Conservation (phyloP, 805 yeast genomes). For the Ogataea paraovalis region DNA sequence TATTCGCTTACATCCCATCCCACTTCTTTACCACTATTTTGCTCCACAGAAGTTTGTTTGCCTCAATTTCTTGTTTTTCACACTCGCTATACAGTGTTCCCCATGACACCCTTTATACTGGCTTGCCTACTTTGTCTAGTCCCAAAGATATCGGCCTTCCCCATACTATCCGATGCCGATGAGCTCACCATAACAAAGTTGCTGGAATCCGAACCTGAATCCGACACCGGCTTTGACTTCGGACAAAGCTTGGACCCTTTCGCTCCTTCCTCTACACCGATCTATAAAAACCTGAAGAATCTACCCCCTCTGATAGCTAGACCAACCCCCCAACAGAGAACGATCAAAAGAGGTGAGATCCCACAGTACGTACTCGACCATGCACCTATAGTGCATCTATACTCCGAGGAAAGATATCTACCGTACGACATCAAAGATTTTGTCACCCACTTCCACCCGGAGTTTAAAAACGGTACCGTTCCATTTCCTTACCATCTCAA, state of each 20-base stretch:
- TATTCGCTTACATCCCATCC: no score
- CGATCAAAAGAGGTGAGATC: conserved; percentile 48
- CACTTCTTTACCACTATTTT: no score
- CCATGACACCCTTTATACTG: not conserved
- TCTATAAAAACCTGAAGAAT: conserved; percentile 13
- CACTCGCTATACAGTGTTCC: no score
- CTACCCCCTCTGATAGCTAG: conserved; percentile 35
- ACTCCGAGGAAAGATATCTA: conserved; percentile 81
- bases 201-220: not conserved
- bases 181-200: not conserved
- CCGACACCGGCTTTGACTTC: not conserved
- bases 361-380: conserved; percentile 61
- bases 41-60: no score
- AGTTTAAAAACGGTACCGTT: conserved; percentile 45
- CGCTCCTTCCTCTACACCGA: not conserved
- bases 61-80: no score
- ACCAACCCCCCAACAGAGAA: conserved; percentile 34
- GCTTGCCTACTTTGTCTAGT: not conserved
- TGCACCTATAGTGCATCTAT: conserved; percentile 78
- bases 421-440: conserved; percentile 77
- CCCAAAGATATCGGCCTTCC: not conserved
- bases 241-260: not conserved
- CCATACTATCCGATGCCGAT: conserved; percentile 1
- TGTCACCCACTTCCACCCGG: conserved; percentile 62
- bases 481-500: conserved; percentile 17